Evolutionary conservation across 345 rosid genomes (phyloP), one percentile per base, ranked within the genome.

Genomic region (Salix viminalis): DNA sequence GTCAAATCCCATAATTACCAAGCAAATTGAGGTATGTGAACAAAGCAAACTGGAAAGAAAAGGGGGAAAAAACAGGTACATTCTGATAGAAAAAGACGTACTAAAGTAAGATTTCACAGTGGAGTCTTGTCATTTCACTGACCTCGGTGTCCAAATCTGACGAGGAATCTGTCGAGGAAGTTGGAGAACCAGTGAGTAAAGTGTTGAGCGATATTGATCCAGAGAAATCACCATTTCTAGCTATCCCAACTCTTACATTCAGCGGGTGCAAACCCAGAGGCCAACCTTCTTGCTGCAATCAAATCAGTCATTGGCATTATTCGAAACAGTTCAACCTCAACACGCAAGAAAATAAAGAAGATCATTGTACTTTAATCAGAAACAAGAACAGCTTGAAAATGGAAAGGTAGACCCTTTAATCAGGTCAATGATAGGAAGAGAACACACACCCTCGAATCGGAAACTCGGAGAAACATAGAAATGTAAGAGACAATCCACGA

Each of bases 71-170:
- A 62, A 65, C 41, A 13, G 34, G 36, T 67, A 50, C 41, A 39
- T 16, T 74, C 9, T 11, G 28, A 71, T 56, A 30, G 30, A 56
- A 56, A 24, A 36, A 66, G 67, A 69, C 21, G 50, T 12, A 41
- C 4, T 14, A 8, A 61, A 37, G 37, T 56, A 72, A 30, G 26
- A 12, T 4, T 24, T 79, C 18, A 67, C 24, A 24, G 13, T 5
- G 36, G 75, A 65, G 44, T 16, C 54, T 64, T 64, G 78, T 36
- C 50, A 62, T 15, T 67, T 64, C 32, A 84, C 91, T 85, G 78
- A 90, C 91, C 90, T 85, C 86, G 1, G 90, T 84, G 84, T 88
- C 90, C 67, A 88, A 85, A 84, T 87, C 90, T 19, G 90, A 87
- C 0, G 88, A 87, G 39, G 85, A 84, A 83, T 80, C 90, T 0